These are phyloP conservation scores for Neonectria neomacrospora DNA, from an alignment of 2,329 filamentous ascomycete genomes.

Conservation along the genomic window DNA sequence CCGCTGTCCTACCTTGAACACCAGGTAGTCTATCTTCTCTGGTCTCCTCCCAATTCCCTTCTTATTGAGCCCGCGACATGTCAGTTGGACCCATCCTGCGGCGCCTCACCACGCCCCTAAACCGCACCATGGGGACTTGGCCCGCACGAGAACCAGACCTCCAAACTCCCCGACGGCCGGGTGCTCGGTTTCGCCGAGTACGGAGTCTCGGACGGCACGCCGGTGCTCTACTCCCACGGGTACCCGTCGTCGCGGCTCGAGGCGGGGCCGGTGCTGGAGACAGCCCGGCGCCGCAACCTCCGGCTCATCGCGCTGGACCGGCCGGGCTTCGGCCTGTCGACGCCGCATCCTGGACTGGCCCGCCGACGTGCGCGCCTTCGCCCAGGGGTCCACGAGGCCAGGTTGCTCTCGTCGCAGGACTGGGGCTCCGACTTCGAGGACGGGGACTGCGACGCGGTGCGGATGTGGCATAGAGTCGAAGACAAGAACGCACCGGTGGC, in stretches of 20 bases:
- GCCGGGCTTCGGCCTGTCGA: conserved; percentile 56
- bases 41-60: background rate
- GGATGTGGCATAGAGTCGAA: conserved; percentile 49
- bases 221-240: conserved; percentile 56
- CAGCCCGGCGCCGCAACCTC: conserved; percentile 42
- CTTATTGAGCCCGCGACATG: background rate
- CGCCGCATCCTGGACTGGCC: conserved; percentile 50
- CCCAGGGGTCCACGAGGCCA: conserved; percentile 45
- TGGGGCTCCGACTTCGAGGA: conserved; percentile 49
- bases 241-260: conserved; percentile 56
- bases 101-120: background rate
- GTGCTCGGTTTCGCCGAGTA: conserved; percentile 55
- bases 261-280: conserved; percentile 40
- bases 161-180: conserved; percentile 54
- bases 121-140: conserved; percentile 13
- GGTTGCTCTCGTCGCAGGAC: conserved; percentile 42
- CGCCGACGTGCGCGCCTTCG: conserved; percentile 48
- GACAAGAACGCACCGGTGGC: conserved; percentile 48
- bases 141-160: conserved; percentile 36
- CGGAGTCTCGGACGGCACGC: conserved; percentile 46
- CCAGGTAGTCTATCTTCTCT: background rate
- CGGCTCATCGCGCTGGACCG: conserved; percentile 54
- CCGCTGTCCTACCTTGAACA: background rate
- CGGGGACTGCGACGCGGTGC: conserved; percentile 41
- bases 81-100: background rate